Evolutionary conservation across 306 rosid genomes (phyloP).

Genomic region (Myrica gale): DNA sequence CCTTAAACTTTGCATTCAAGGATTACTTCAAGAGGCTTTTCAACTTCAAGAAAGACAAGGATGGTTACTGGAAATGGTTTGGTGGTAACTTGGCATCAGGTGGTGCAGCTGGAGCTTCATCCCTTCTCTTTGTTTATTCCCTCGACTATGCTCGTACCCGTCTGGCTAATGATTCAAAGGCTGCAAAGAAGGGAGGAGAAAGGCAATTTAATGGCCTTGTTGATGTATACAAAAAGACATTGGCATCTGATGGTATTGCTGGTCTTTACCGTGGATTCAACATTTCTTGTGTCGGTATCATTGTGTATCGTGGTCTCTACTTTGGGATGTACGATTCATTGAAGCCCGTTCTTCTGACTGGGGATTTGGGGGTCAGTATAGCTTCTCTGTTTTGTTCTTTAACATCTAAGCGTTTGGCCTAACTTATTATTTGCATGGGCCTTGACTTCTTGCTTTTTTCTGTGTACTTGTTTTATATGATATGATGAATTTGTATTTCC

Average conservation of each 20-base stretch:
- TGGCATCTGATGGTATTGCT: constrained; percentile 67
- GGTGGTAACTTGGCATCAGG: constrained; percentile 88
- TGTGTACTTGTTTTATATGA: neutral
- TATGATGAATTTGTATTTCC: neutral
- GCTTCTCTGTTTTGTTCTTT: neutral
- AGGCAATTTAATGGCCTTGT: constrained; percentile 84
- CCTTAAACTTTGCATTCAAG: constrained; percentile 89
- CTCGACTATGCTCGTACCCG: constrained; percentile 91
- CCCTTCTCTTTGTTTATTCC: constrained; percentile 74
- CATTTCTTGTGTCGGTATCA: constrained; percentile 80
- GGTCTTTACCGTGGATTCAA: constrained; percentile 93
- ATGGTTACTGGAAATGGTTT: constrained; percentile 93
- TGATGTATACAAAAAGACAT: constrained; percentile 86
- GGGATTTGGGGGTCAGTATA: constrained; percentile 53
- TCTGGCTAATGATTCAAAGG: constrained; percentile 77
- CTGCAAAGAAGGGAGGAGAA: constrained; percentile 90
- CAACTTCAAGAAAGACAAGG: constrained; percentile 84
- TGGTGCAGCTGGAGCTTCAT: constrained; percentile 93
- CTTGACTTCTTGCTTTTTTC: neutral
- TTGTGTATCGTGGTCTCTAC: constrained; percentile 89
- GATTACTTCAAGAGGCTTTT: constrained; percentile 92
- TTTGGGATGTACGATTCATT: constrained; percentile 83
- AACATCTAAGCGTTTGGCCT: neutral
- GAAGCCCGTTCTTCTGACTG: constrained; percentile 75
- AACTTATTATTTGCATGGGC: neutral